Base-by-base conservation (phyloP, 768 basidiomycete species). In the Boletus huronensis region DNA sequence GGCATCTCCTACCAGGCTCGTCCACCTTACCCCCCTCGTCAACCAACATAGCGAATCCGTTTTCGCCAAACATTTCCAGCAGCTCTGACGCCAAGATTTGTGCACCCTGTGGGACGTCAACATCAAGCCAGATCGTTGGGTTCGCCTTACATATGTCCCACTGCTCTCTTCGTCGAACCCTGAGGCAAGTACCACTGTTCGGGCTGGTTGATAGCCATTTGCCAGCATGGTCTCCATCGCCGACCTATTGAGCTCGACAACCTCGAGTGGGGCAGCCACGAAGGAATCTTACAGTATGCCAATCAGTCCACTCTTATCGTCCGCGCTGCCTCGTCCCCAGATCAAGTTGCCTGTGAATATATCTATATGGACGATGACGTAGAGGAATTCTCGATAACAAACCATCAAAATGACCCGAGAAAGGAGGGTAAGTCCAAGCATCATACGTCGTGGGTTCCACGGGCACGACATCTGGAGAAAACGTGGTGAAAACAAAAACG, bases 111-210 rank as follows among this genome's bases (percentile, higher is more conserved):
- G 19, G 17, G 51, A 44, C 4, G 11, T 55, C 21, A 47, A 11
- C 21, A 21, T 44, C 14, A 45, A 28, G 4, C 17, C n/a, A 23
- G 45, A 25, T 3, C 44, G 7, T 13, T 5, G 11, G 10, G 21
- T 35, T 38, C 26, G 34, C 48, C 56, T 55, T 70, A 80, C 82
- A 58, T 77, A 70, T 32, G 50, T 48, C 38, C 84, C 84, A 51
- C 77, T 75, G 52, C 80, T 74, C 72, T 90, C 89, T 66, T 91
- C 90, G 59, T 91, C 90, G 58, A 89, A 91, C 1, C 90, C 85
- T 57, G 81, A 87, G 4, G 84, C 75, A 54, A 86, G 74, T 1
- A 86, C 79, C 21, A 86, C 70, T 1, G 79, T 82, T 43, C 90
- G 77, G 3, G 75, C 75, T 16, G 92, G 91, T 50, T 78, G 66